Conservation (phyloP, 371 early-diverging fungal species). For the Sporodiniella umbellata region DNA sequence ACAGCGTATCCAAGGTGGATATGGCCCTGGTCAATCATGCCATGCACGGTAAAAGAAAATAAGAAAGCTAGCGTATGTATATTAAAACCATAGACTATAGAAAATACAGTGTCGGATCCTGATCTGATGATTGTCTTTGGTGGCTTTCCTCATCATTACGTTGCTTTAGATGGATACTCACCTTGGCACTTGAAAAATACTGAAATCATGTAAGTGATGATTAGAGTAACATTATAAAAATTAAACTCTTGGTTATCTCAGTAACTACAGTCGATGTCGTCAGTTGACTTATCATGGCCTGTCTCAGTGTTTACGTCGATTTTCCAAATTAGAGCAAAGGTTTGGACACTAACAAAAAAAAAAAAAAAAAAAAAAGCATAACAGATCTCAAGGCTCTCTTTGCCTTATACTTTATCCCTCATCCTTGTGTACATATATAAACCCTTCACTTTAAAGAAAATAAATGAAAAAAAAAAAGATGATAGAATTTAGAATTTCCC, state of each 20-base stretch:
- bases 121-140: slow-evolving; percentile 59
- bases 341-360: slow-evolving; percentile 25
- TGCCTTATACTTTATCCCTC: too few relatives aligned
- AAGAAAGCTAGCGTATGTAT: background rate
- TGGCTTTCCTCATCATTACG: slow-evolving; percentile 50
- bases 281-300: slow-evolving; percentile 35
- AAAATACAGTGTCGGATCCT: slow-evolving; percentile 46
- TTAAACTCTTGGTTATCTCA: too few relatives aligned
- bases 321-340: slow-evolving; percentile 46
- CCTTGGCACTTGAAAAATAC: slow-evolving; percentile 66
- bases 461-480: too few relatives aligned
- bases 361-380: too few relatives aligned
- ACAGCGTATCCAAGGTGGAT: slow-evolving; percentile 23
- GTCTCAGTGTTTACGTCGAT: slow-evolving; percentile 35
- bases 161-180: slow-evolving; percentile 55
- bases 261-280: slow-evolving; percentile 10
- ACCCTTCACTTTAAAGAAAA: too few relatives aligned
- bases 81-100: too few relatives aligned
- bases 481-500: too few relatives aligned
- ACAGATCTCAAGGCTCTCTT: too few relatives aligned
- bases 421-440: too few relatives aligned
- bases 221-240: background rate
- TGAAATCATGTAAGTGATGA: slow-evolving; percentile 51
- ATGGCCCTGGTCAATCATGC: slow-evolving; percentile 26
- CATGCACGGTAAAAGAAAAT: slow-evolving; percentile 28